Conservation (phyloP, 2,329 filamentous ascomycete species). For the Venturia aucupariae region DNA sequence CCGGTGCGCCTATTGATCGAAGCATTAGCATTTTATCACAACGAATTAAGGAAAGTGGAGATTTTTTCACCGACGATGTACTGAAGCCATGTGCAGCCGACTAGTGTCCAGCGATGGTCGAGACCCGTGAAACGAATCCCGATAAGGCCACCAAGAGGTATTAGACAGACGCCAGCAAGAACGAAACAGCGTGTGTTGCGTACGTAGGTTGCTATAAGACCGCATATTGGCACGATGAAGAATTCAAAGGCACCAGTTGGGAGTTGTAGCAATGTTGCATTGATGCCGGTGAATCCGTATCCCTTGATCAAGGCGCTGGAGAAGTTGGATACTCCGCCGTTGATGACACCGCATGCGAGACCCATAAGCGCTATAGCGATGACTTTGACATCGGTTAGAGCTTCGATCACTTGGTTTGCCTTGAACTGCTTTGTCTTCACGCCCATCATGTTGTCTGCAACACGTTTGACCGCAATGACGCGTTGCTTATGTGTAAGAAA, state of each 20-base stretch:
- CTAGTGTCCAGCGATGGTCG: slow-evolving; percentile 38
- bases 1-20: slow-evolving; percentile 33
- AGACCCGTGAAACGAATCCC: slow-evolving; percentile 41
- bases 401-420: slow-evolving; percentile 18
- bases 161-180: neutral
- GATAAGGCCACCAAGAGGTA: slow-evolving; percentile 33
- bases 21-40: neutral
- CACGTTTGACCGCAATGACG: slow-evolving; percentile 54
- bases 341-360: slow-evolving; percentile 19
- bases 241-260: slow-evolving; percentile 2
- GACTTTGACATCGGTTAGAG: slow-evolving; percentile 30
- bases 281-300: neutral
- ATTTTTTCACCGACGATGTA: slow-evolving; percentile 30
- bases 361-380: slow-evolving; percentile 37
- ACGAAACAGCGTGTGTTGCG: neutral
- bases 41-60: too few relatives aligned
- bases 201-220: neutral
- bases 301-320: slow-evolving; percentile 5
- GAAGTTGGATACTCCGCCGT: slow-evolving; percentile 19
- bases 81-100: slow-evolving; percentile 46
- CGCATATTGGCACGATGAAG: slow-evolving; percentile 5
- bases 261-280: neutral
- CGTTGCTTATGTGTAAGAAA: slow-evolving; percentile 55
- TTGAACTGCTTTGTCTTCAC: slow-evolving; percentile 38
- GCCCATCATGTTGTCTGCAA: slow-evolving; percentile 54